Evolutionary conservation across 148 eudicot species (phyloP).

Genomic region (Camellia lanceoleosa): DNA sequence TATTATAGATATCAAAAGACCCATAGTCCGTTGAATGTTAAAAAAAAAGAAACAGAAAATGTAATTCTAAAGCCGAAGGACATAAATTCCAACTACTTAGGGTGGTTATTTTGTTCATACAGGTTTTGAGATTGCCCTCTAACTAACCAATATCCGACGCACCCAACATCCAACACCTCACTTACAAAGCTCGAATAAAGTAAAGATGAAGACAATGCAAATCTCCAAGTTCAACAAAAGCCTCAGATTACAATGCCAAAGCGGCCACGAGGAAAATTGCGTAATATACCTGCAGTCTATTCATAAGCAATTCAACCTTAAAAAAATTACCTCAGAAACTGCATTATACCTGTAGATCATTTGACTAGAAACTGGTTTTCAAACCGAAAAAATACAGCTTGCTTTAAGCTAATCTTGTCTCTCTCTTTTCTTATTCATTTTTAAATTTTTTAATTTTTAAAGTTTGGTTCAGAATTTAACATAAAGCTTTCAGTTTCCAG

Average conservation of each 20-base stretch:
- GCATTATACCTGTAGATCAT: background rate
- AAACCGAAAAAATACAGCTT: background rate
- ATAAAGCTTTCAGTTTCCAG: background rate
- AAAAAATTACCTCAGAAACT: background rate
- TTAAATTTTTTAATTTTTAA: background rate
- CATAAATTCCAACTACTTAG: slow-evolving; percentile 6
- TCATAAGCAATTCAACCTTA: slow-evolving; percentile 4
- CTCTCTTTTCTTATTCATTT: background rate
- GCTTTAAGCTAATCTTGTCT: background rate
- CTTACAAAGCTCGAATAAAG: no score
- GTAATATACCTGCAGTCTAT: background rate
- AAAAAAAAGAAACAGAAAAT: no score
- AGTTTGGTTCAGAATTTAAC: background rate
- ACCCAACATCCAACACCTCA: no score
- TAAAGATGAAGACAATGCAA: no score
- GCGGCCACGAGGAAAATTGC: background rate
- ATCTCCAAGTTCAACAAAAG: background rate
- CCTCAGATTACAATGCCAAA: background rate
- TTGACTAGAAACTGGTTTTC: background rate
- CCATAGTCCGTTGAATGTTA: no score
- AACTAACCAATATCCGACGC: no score
- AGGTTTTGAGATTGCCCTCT: no score
- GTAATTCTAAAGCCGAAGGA: background rate
- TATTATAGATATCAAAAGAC: no score
- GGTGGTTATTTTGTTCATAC: background rate